Base-by-base conservation (phyloP, 257 asterid species). In the Solanum microdontum region DNA sequence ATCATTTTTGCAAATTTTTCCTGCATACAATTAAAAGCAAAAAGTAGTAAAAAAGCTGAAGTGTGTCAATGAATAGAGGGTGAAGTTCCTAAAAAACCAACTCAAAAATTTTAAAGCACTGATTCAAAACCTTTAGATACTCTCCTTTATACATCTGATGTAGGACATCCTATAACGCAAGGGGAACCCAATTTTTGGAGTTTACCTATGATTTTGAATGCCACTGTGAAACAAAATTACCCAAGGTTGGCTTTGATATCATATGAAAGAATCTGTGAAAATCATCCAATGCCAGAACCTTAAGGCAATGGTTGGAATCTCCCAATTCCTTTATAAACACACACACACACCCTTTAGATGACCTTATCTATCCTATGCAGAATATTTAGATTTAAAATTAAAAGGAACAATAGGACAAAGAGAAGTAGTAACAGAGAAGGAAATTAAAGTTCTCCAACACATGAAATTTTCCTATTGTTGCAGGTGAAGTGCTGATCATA, bases 1-100 rank as follows among this genome's bases (percentile, higher is more conserved):
- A 97, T 97, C 99, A 97, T 97, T 15, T 86, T 73, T 43, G 95
- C 98, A 58, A 97, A 97, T 92, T 90, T 92, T 69, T 95, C 98
- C 99, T 97, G 94, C 92, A 91, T 23, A 80, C 62, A 79, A 13
- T 19, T 3, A 23, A 72, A 85, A 14, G 36, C n/a, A 80, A 80
- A 28, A 48, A 19, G 66, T 80, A 26, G 85, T 80, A 17, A 80
- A 45, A 45, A 45, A 45, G 10, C 85, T 80, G 68, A 48, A 80
- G 68, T 39, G 10, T 80, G 19, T 80, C 30, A 19, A 64, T 80
- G 37, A 77, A 14, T 77, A 33, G 3, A 34, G 58, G 40, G 28
- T 14, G 2, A 45, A 8, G 64, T 45, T 80, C 84, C 84, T 45
- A 26, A 45, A 33, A 34, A 8, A 74, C 30, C 17, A 34, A 34